Base-by-base conservation (phyloP, 345 rosid species). In the Eucalyptus coolabah region DNA sequence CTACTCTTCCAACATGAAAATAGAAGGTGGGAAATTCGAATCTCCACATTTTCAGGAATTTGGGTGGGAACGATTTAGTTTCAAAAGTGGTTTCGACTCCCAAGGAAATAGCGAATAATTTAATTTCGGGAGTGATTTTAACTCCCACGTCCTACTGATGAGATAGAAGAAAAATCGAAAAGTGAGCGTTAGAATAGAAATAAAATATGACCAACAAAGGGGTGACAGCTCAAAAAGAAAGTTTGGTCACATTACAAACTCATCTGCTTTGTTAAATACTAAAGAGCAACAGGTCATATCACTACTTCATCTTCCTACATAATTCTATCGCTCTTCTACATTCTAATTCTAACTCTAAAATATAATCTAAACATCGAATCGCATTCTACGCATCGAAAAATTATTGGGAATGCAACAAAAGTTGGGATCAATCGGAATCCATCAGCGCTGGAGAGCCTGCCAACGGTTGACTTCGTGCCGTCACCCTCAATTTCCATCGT, bases 21-120 rank as follows among this genome's bases (percentile, higher is more conserved):
- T 0, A 14, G 0, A 3, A 50, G 6, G 6, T 50, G 0, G 3
- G 1, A 1, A 1, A 1, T 50, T 50, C 17, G 0, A 50, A 50
- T 13, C 14, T 0, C 6, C 17, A 45, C 12, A 3, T 9, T 9
- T 45, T 45, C 9, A 45, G 1, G 49, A 3, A 4, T 45, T 45
- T 45, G 6, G 16, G 4, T 49, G 6, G 1, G 16, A 5, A 50
- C 2, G 6, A 50, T 50, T 50, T 50, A 50, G 3, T 50, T 50
- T 49, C 3, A 45, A 45, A 3, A 11, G 49, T 49, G 15, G 13
- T 49, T 49, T 49, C 2, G 50, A 49, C 50, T 49, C 4, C 5
- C 50, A 45, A 9, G 1, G 0, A 45, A 12, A 0, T 10, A 10
- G 16, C 1, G 15, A 5, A 49, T 1, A 2, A 49, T 49, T 49